Conservation (phyloP, 352 stramenopile species). For the Hyaloperonospora brassicae region DNA sequence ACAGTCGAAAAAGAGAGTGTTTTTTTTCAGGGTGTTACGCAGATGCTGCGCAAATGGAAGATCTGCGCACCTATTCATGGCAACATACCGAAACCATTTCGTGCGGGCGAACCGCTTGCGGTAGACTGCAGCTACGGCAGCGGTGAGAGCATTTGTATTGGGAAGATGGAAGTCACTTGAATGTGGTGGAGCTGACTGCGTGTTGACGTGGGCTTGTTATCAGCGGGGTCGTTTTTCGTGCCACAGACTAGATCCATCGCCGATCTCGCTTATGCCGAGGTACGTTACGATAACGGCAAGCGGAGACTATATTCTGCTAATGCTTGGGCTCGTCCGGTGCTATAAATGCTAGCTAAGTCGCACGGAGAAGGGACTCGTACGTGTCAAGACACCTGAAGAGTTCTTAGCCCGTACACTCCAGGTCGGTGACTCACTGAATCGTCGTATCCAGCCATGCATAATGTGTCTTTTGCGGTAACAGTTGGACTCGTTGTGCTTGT, state of each 20-base stretch:
- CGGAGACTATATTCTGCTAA: constrained; percentile 4
- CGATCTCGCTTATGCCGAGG: constrained; percentile 75
- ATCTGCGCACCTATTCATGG: constrained; percentile 80
- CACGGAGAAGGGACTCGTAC: constrained; percentile 72
- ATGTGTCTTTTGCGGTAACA: not conserved
- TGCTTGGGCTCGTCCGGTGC: not conserved
- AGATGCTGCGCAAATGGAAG: constrained; percentile 82
- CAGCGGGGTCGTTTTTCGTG: constrained; percentile 67
- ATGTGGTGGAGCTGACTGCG: constrained; percentile 2
- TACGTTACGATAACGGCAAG: constrained; percentile 14
- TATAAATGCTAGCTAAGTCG: constrained; percentile 48
- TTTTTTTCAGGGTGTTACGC: constrained; percentile 73
- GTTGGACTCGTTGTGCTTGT: constrained; percentile 7
- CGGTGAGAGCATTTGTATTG: constrained; percentile 29
- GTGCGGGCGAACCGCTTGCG: constrained; percentile 67
- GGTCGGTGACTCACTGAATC: constrained; percentile 18
- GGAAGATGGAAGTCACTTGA: not conserved
- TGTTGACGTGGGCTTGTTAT: constrained; percentile 4
- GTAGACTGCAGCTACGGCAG: constrained; percentile 82
- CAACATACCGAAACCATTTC: constrained; percentile 83
- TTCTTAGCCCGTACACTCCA: constrained; percentile 72
- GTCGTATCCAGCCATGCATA: not conserved
- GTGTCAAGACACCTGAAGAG: constrained; percentile 68
- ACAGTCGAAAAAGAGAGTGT: constrained; percentile 77
- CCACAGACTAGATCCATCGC: constrained; percentile 67